A percentile compares a stretch with the other conserved stretches of the same genome.
Conservation (phyloP, 495 filamentous ascomycete species). For the Aspergillus haitiensis region DNA sequence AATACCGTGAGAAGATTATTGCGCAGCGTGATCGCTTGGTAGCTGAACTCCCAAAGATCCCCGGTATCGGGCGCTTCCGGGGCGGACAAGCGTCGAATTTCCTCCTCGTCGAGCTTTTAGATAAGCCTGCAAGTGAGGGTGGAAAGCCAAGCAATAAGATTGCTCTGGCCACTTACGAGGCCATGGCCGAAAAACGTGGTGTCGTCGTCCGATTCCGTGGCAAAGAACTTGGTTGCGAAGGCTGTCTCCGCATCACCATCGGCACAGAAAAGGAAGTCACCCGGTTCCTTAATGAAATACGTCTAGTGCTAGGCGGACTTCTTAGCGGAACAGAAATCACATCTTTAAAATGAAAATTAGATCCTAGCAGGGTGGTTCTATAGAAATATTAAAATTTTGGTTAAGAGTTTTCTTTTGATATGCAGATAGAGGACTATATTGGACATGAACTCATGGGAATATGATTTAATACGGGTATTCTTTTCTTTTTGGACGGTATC, state of each 20-base stretch:
- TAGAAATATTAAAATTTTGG: no score
- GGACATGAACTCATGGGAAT: no score
- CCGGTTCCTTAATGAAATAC: slow-evolving; percentile 69
- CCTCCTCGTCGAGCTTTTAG: slow-evolving; percentile 81
- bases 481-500: no score
- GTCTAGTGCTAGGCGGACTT: slow-evolving; percentile 56
- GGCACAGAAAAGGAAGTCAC: slow-evolving; percentile 86
- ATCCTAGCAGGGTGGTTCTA: no score
- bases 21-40: slow-evolving; percentile 75
- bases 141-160: slow-evolving; percentile 74
- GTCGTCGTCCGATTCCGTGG: slow-evolving; percentile 94
- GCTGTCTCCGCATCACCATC: slow-evolving; percentile 88
- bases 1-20: slow-evolving; percentile 65
- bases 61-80: slow-evolving; percentile 75
- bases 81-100: slow-evolving; percentile 87
- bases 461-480: no score
- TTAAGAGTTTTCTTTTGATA: no score
- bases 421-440: no score
- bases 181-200: slow-evolving; percentile 79
- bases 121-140: slow-evolving; percentile 52
- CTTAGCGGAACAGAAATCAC: slow-evolving; percentile 28
- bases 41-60: slow-evolving; percentile 67
- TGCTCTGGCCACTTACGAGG: slow-evolving; percentile 78
- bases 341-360: no score
- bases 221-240: slow-evolving; percentile 84